Base-by-base conservation (phyloP, 768 basidiomycete genomes). In the Obba rivulosa region DNA sequence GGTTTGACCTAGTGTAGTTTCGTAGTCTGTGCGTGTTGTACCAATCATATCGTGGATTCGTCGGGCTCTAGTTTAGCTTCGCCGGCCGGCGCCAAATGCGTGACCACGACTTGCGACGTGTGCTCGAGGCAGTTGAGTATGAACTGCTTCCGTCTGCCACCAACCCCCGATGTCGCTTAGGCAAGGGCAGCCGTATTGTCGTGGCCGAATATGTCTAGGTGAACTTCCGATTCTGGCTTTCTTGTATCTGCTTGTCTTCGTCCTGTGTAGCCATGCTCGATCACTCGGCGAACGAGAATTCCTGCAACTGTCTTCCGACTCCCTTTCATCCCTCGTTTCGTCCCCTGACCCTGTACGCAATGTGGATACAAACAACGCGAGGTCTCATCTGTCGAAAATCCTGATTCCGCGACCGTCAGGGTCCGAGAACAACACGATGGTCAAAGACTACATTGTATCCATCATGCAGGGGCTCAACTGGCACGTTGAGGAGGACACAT, bases 401-500 rank as follows among this genome's bases (percentile, higher is more conserved):
- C 70, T 98, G 42, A 88, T 97, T 51, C 95, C 95, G 18, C 75
- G 95, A 55, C 69, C 83, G 44, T 87, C 82, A 51, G 86, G 78
- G 57, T 85, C 84, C 16, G 76, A 73, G 38, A 91, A 85, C 57
- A 93, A 79, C 61, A 92, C 92, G 4, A 61, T 83, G 21, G 93
- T 94, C 54, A 79, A 87, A 45, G 75, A 87, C 46, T 86, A 96
- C 58, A 86, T 97, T 56, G 73, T 79, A n/a, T 73, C 79, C 13
- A 80, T 80, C 0, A 69, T 97, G 55, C 76, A 76, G 59, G 71
- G 72, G 16, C 70, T 95, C 42, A 76, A 87, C 16, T 98, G 95
- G 95, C 80, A 93, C 51, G 67, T 93, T 43, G 92, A 96, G 60
- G 78, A 84, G 59, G 93, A 96, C 58, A 69, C 74, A 20, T 98